Base-by-base conservation (phyloP, 192 early-diverging fungal species). In the Coemansia sp. region DNA sequence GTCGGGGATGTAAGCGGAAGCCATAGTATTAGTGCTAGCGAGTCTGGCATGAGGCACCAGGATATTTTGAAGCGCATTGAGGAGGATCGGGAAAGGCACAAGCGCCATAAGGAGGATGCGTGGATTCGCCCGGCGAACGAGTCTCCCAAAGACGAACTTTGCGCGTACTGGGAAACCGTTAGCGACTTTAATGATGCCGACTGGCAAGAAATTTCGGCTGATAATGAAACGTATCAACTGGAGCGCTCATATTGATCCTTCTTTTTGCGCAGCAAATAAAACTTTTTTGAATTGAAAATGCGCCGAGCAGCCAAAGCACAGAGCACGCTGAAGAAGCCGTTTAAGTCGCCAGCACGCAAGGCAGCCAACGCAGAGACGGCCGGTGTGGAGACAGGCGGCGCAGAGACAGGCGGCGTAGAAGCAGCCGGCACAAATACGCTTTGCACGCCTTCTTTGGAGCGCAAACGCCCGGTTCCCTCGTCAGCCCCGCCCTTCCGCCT, bases 1-100 rank as follows among this genome's bases (percentile, higher is more conserved):
- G 61, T 41, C 0, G 63, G 49, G 1, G 61, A 52, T 11, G 33
- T 35, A 10, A 55, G 42, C 33, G 36, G 36, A 13, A 15, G 21
- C 42, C 6, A 4, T 6, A 21, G 60, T 0, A 23, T 36, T 28
- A 26, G 21, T 15, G 13, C 41, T 8, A 55, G 52, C 23, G 65
- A 72, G 10, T 46, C 66, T 9, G 65, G 57, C 8, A 71, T 75
- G 72, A 55, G 57, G 47, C 55, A 76, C 33, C 57, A 71, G 50
- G 74, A 83, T 30, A 83, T 83, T 2, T 30, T 80, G 57, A 65
- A 64, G 36, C 61, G 78, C 6, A 83, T 83, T 10, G 81, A 83
- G 41, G 81, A 83, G 58, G 81, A 83, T 37, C 70, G 81, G 14
- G 81, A 83, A 47, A 58, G 78, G 16, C 81, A 83, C 37, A 83